Percentiles rank a stretch among this genome's conserved stretches.
Evolutionary conservation across 208 protist genomes (phyloP).

Genomic region (Trichomonas vaginalis): DNA sequence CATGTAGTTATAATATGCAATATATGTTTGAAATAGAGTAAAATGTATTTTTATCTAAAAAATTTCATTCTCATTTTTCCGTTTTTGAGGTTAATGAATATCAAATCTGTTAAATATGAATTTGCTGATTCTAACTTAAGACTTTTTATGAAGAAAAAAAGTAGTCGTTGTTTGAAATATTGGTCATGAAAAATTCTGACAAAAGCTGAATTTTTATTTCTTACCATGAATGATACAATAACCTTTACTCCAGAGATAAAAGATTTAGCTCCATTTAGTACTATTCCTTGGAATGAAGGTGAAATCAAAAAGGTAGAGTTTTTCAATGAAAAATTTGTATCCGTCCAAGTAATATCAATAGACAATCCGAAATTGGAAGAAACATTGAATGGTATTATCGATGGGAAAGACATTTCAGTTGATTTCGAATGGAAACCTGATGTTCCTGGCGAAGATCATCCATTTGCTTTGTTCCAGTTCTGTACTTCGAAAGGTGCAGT

Average conservation of each 20-base stretch:
- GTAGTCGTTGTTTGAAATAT: no score
- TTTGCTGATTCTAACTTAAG: no score
- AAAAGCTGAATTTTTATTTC: no score
- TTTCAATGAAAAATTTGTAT: background rate
- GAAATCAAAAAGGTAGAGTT: background rate
- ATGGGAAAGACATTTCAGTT: background rate
- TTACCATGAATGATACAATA: background rate
- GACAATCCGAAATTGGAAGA: background rate
- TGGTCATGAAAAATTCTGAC: no score
- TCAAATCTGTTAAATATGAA: no score
- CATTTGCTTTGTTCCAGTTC: background rate
- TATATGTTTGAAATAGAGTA: no score
- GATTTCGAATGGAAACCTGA: constrained; percentile 12
- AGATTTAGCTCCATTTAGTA: background rate
- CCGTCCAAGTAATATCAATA: background rate
- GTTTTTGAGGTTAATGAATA: no score
- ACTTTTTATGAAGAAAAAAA: no score
- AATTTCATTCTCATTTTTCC: no score
- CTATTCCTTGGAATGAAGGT: background rate
- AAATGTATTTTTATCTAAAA: no score
- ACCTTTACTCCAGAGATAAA: background rate
- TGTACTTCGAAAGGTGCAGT: background rate
- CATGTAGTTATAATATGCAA: no score
- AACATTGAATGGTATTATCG: background rate
- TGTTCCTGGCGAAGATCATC: background rate